Evolutionary conservation across 805 yeast species (phyloP).

Genomic region (Hemisphaericaspora nanyangensis): DNA sequence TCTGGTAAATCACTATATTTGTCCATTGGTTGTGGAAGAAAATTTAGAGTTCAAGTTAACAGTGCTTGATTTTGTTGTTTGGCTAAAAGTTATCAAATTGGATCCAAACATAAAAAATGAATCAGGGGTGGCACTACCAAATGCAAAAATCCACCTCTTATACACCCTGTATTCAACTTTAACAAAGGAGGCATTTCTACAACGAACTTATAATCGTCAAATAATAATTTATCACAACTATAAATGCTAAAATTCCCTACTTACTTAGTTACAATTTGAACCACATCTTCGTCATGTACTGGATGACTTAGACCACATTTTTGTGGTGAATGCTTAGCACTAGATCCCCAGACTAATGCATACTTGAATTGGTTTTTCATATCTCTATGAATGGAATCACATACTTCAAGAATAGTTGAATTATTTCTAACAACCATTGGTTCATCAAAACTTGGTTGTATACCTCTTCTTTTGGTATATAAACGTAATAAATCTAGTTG

Average conservation of each 20-base stretch:
- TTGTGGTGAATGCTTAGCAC: slow-evolving; percentile 94
- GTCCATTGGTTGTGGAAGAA: slow-evolving; percentile 1
- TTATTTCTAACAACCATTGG: slow-evolving; percentile 86
- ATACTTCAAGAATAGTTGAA: slow-evolving; percentile 79
- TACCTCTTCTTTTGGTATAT: slow-evolving; percentile 86
- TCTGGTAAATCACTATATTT: slow-evolving; percentile 14
- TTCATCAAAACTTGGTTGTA: slow-evolving; percentile 73
- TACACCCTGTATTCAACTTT: no score
- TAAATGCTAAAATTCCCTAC: neutral
- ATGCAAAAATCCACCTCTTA: no score
- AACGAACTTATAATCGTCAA: neutral
- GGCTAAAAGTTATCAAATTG: no score
- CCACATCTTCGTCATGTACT: slow-evolving; percentile 92
- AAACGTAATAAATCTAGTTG: slow-evolving; percentile 75
- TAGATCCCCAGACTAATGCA: slow-evolving; percentile 95
- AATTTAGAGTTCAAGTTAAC: no score
- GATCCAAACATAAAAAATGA: no score
- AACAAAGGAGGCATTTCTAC: neutral
- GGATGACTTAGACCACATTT: slow-evolving; percentile 86
- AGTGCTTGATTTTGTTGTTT: no score
- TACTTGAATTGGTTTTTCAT: slow-evolving; percentile 89
- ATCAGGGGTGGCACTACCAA: no score
- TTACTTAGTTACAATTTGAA: slow-evolving; percentile 84
- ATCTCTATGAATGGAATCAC: slow-evolving; percentile 90
- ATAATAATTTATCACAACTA: neutral